Evolutionary conservation across 2,329 filamentous ascomycete species (phyloP), one percentile per base, ranked within the genome.

Genomic region (Lecanicillium sp.): DNA sequence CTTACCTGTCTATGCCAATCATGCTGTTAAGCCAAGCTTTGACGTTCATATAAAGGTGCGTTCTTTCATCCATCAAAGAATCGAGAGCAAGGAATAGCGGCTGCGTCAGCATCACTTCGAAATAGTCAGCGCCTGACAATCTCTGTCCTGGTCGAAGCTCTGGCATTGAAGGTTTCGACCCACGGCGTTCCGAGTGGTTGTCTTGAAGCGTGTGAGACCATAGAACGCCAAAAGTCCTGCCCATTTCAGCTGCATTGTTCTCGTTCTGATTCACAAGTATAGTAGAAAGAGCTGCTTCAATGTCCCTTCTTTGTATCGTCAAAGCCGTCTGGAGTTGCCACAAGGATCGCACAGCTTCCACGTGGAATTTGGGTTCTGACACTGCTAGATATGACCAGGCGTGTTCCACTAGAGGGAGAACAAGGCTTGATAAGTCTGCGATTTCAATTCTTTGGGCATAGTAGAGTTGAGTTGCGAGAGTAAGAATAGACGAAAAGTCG

Each of bases 281-380:
- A 18, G 74, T 71, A 17, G 79, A 74, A 29, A 94, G 76, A 0
- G 85, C 78, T 17, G 85, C 86, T 58, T 95, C 89, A 4, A 95
- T 80, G 33, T 88, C 77, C 37, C 83, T 79, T 48, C 80, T 80
- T 2, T 72, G 64, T 29, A 71, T 64, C 2, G 81, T 75, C 11
- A 94, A 72, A 1, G 79, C 73, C 17, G 72, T 75, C 49, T 96
- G 88, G 37, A 98, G 65, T 47, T 87, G 79, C 85, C 92, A 94
- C 29, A 98, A 65, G 48, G 80, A 83, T 41, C 85, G 79, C 8
- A 94, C 85, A 14, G 88, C 82, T 63, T 98, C 94, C 22, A 98
- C 89, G 53, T 96, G 92, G 48, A 90, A 94, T 54, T 95, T 95
- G 0, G 89, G 88, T 45, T 82, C 80, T 11, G 80, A 71, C n/a